phyloP scores from a whole-genome alignment of 176 grass and related monocot genomes.

The Tuctoria greenei region DNA sequence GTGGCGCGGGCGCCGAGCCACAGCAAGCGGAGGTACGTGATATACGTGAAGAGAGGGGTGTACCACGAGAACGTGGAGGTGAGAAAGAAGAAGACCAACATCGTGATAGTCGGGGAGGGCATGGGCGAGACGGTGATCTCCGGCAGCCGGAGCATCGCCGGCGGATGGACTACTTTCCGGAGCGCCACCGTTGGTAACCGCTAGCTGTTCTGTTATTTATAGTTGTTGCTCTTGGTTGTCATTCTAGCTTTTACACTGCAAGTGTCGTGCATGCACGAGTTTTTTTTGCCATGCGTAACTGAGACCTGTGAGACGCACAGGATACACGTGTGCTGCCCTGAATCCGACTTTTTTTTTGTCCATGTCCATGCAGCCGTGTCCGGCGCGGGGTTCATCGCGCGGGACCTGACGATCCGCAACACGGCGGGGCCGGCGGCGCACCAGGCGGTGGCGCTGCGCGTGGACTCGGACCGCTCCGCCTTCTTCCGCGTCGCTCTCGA shows the following conservation, averaged over 20 bases:
- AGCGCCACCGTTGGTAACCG: constrained; percentile 66
- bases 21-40: constrained; percentile 64
- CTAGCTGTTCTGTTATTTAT: too few species aligned
- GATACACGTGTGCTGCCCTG: constrained; percentile 6
- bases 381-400: constrained; percentile 64
- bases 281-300: background rate
- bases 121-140: constrained; percentile 78
- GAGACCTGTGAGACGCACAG: background rate
- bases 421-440: constrained; percentile 58
- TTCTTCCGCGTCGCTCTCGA: constrained; percentile 84
- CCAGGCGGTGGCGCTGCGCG: constrained; percentile 83
- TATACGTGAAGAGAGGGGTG: constrained; percentile 80
- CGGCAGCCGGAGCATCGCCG: constrained; percentile 68
- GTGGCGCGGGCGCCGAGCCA: constrained; percentile 61
- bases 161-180: constrained; percentile 88
- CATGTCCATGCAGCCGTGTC: constrained; percentile 51
- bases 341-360: too few species aligned
- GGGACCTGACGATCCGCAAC: constrained; percentile 82
- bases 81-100: constrained; percentile 85
- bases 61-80: constrained; percentile 90
- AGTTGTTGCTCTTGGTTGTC: background rate
- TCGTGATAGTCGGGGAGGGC: constrained; percentile 72
- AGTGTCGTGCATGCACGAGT: background rate
- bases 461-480: constrained; percentile 73
- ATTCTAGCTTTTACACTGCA: background rate